phyloP scores from a whole-genome alignment of 2,329 filamentous ascomycete species.

The Cyanodermella asteris region DNA sequence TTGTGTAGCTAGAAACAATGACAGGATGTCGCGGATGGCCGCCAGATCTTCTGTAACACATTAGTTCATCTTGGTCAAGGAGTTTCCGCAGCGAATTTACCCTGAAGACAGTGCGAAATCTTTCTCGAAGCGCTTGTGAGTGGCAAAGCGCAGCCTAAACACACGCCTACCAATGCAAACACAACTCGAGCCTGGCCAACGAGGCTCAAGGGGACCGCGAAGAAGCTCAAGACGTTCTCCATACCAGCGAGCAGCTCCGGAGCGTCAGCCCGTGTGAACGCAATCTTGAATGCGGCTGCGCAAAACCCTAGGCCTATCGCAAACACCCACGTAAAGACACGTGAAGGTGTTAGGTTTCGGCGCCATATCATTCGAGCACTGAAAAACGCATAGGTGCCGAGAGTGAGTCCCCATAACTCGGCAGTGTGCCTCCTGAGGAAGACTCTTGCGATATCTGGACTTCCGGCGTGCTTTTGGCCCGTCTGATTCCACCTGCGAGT shows the following conservation, averaged over 20 bases:
- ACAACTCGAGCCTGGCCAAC: conserved; percentile 28
- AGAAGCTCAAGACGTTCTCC: conserved; percentile 17
- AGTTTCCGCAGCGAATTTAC: no score
- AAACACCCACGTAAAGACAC: no score
- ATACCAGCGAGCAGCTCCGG: conserved; percentile 46
- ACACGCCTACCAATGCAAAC: no score
- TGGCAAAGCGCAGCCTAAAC: no score
- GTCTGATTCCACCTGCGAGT: conserved; percentile 83
- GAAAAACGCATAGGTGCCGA: conserved; percentile 44
- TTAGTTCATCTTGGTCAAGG: no score
- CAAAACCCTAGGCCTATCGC: conserved; percentile 21
- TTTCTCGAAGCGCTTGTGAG: no score
- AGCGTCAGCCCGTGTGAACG: conserved; percentile 70
- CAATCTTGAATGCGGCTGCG: conserved; percentile 51
- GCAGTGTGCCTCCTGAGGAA: conserved; percentile 42
- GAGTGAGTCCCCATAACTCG: conserved; percentile 54
- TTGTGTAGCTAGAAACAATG: conserved; percentile 67
- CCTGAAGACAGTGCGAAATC: no score
- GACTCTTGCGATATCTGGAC: conserved; percentile 58
- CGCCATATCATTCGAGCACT: conserved; percentile 22
- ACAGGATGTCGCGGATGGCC: conserved; percentile 44
- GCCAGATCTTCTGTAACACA: conserved; percentile 8
- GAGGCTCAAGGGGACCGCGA: conserved; percentile 20
- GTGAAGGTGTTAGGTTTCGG: conserved; percentile 14
- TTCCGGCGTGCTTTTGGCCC: conserved; percentile 86